phyloP scores from a whole-genome alignment of 441 rosid genomes.

The Syzygium syzygioides region DNA sequence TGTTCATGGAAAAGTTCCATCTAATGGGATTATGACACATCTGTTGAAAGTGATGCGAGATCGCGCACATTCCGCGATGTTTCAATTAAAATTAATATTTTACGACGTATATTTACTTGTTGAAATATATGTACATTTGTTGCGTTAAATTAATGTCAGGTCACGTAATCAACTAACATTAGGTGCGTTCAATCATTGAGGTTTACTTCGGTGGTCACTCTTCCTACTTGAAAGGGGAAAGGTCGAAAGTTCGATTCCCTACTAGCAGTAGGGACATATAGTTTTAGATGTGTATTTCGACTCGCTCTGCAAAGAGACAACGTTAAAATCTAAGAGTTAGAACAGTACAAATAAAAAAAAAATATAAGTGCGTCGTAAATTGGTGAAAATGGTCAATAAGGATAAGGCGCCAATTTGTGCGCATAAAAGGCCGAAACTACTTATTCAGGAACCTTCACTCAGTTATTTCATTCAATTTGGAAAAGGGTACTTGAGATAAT shows the following conservation, averaged over 20 bases:
- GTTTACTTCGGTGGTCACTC: fast-evolving
- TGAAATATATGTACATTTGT: too few relatives aligned
- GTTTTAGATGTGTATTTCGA: too few relatives aligned
- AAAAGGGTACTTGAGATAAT: not conserved
- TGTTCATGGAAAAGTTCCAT: not conserved
- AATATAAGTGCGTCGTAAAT: not conserved
- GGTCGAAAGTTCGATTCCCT: too few relatives aligned
- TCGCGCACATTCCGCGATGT: not conserved
- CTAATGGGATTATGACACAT: not conserved
- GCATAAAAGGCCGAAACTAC: not conserved
- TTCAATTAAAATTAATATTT: not conserved
- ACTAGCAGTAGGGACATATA: too few relatives aligned
- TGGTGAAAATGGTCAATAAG: not conserved
- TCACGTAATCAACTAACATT: not conserved
- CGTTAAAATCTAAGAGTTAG: too few relatives aligned
- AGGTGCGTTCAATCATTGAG: too few relatives aligned
- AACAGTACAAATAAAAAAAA: too few relatives aligned
- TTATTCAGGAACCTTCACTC: not conserved
- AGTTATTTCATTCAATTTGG: not conserved
- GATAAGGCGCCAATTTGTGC: fast-evolving
- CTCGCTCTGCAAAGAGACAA: too few relatives aligned
- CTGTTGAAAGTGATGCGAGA: not conserved
- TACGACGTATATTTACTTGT: not conserved
- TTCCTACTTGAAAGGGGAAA: too few relatives aligned
- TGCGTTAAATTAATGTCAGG: not conserved